Base-by-base conservation (phyloP, 129 eudicot species). In the Scalesia atractyloides region DNA sequence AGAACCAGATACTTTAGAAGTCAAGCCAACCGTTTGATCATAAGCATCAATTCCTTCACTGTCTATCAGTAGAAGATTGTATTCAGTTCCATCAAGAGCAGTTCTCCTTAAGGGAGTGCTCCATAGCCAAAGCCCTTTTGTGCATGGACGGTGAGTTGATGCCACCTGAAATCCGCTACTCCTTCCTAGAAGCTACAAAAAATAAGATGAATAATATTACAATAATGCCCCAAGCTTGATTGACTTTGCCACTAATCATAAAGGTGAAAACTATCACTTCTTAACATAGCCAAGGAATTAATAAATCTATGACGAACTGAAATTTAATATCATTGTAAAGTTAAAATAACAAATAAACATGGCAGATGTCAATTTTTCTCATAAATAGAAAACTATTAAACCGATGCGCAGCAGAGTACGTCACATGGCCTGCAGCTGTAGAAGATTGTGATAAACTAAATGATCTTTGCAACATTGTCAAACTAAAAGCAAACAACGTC, bases 71-170 rank as follows among this genome's bases (percentile, higher is more conserved):
- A 95, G 52, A 53, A 95, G 97, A 73, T 78, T 95, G 93, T 88
- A 95, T 50, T 86, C 97, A n/a, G 97, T 90, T 75, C 97, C 99
- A 86, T 91, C 99, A 68, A 95, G 94, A 39, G 99, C 96, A 58
- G 96, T 91, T 81, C 97, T 95, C 82, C 85, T 83, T 62, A 95
- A 36, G n/a, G 99, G 99, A 47, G 96, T 77, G 77, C 99, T 95
- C 99, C 99, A 95, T 64, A 95, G 62, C 99, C 99, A 95, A 76
- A 95, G 93, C n/a, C 99, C 99, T 82, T 95, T 95, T 5, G 99
- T 95, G 78, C 99, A 95, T 26, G 99, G 99, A 46, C 89, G 89
- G 66, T 95, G 99, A 69, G 99, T 95, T 63, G 99, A 66, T 24
- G 97, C 99, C 73, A 95, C 99, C 73, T 95, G 94, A 80, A 95